These are phyloP conservation scores for Apostasia shenzhenica DNA, from an alignment of 106 monocot species.

Conservation along the genomic window DNA sequence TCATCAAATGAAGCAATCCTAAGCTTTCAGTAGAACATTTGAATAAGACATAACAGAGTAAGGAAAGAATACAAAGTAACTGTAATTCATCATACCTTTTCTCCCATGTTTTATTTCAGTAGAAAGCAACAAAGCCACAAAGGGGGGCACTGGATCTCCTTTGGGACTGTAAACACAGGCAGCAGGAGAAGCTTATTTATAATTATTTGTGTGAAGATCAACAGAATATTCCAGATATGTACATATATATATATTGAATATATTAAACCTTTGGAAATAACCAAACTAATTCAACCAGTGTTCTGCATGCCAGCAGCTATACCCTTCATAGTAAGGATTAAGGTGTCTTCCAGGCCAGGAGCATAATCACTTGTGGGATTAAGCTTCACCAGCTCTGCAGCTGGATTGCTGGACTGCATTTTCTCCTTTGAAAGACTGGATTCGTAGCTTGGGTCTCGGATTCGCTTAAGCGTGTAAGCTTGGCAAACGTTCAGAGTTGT, in stretches of 20 bases:
- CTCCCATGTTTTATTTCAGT: no score
- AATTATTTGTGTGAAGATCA: not conserved
- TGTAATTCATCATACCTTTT: no score
- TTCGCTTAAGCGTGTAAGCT: slow-evolving; percentile 49
- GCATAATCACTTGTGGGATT: slow-evolving; percentile 86
- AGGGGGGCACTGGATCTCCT: no score
- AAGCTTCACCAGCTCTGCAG: slow-evolving; percentile 73
- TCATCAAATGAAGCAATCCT: no score
- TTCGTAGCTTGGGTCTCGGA: slow-evolving; percentile 39
- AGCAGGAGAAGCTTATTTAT: no score
- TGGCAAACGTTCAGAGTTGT: slow-evolving; percentile 56
- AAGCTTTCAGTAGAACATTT: no score
- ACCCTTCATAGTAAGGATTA: slow-evolving; percentile 96
- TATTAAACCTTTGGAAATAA: not conserved
- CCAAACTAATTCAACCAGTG: slow-evolving; percentile 43
- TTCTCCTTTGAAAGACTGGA: slow-evolving; percentile 43
- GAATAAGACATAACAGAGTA: no score
- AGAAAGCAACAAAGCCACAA: no score
- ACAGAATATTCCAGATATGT: not conserved
- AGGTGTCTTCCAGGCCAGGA: slow-evolving; percentile 84
- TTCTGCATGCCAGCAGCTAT: slow-evolving; percentile 95
- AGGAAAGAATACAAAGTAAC: no score
- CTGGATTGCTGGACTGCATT: slow-evolving; percentile 28
- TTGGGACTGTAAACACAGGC: no score
- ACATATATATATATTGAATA: not conserved